Evolutionary conservation across 257 asterid genomes (phyloP).

Genomic region (Echites panduratus): DNA sequence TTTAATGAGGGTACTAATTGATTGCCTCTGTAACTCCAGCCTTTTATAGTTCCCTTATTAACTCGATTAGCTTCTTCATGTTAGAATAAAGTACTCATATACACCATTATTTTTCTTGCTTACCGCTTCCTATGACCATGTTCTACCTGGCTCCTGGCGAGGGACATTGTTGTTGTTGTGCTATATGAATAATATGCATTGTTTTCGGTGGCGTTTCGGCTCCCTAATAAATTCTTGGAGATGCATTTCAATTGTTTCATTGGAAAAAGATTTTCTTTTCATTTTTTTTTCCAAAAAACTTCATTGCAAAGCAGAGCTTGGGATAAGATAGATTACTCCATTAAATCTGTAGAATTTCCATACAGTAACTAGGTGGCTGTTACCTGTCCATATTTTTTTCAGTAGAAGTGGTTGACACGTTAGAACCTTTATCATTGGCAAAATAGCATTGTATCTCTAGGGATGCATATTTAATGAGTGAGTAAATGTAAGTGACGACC

Average conservation of each 20-base stretch:
- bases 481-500: no score
- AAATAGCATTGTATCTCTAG: no score
- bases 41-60: background rate
- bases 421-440: no score
- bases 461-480: no score
- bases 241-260: background rate
- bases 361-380: background rate
- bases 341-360: background rate
- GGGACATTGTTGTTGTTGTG: background rate
- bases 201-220: background rate
- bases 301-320: background rate
- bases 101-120: background rate
- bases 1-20: slow-evolving; percentile 23
- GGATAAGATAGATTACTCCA: background rate
- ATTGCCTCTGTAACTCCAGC: background rate
- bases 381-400: background rate
- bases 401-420: background rate
- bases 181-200: background rate
- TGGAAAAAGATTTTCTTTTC: background rate
- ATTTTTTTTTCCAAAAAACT: background rate
- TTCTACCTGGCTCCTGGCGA: background rate
- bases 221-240: background rate
- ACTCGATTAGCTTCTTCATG: background rate
- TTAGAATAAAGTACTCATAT: background rate
- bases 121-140: background rate